Evolutionary conservation across 2,329 filamentous ascomycete species (phyloP), one percentile per base, ranked within the genome.

Genomic region (Diaporthe sp.): DNA sequence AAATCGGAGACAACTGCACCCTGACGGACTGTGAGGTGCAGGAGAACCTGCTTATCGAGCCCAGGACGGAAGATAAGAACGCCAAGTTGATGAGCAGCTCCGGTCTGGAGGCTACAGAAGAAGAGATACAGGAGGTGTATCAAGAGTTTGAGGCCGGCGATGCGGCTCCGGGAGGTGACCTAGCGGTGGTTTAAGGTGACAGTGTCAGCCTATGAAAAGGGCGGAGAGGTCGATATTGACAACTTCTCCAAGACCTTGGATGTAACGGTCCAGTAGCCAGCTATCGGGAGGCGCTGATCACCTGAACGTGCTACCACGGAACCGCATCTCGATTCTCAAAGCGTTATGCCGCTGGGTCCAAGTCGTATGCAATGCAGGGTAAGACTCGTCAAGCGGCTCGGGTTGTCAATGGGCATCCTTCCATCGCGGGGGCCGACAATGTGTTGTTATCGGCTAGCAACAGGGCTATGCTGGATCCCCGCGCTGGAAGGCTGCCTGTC

Each of bases 21-120:
- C 84, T 98, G 78, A 95, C 93, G 70, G 94, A 98, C 75, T 98
- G 96, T 79, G 95, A 98, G 84, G 93, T 98, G 7, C 95, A 98
- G 82, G 94, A 98, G 82, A 96, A 96, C 81, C 88, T 96, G 12
- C 89, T 98, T 1, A 92, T 96, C 59, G 96, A 97, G 79, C 90
- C 94, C n/a, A 93, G 84, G 81, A 91, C 91, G 74, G 91, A 93
- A 82, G 91, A 92, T 73, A 93, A 92, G 81, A 89, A 91, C 76
- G 90, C 89, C 77, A 92, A 91, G 78, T 85, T 93, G 75, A 93
- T 93, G 90, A 91, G 88, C 80, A 92, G 91, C 10, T 89, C 91
- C 37, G 91, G 91, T 1, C 82, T 93, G 72, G 91, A 93, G 78
- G 91, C 90, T 8, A 92, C 88, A 5, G 88, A 92, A 77, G 86